Base-by-base conservation (phyloP, 495 filamentous ascomycete species). In the Acidomyces sp. region DNA sequence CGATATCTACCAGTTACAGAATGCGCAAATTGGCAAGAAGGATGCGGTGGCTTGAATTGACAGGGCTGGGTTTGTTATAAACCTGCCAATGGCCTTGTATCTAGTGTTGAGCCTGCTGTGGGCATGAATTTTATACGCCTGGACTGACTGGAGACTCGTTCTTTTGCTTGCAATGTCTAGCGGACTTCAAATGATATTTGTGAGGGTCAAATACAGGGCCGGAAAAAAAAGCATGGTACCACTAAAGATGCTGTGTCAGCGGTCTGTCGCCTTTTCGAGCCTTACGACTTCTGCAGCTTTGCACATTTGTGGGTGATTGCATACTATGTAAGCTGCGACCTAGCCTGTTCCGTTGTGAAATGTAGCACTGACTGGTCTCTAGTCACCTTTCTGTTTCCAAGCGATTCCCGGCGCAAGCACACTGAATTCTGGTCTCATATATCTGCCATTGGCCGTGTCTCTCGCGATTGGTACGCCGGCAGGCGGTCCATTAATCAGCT, bases 351-450 rank as follows among this genome's bases (percentile, higher is more conserved):
- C 7, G 9, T 7, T 34, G 7, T n/a, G 7, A 9, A 7, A 7
- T 7, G 18, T 17, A 10, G 32, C 32, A 9, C 15, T 34, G 19
- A 7, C 19, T 9, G n/a, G 34, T 22, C 34, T 5, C 25, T 21
- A 37, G 34, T 17, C 25, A 15, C 34, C 34, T 12, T 12, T 37
- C 6, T 37, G 25, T 15, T 37, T 37, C 34, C 34, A 37, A 37
- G 34, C 34, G 5, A 37, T 37, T 21, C 34, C 11, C 7, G 34
- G 10, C 9, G 34, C 34, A 7, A 6, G 5, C 6, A 37, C 34
- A 25, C 19, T 37, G 17, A 7, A 7, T 7, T 37, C 34, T 6
- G 34, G 34, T 22, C 9, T 37, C 6, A 37, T 25, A 21, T 37
- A 37, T 21, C 20, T 37, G 7, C 34, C 34, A 21, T 23, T 24